Conservation (phyloP, 23 red algal species). For the Agarophyton chilense region DNA sequence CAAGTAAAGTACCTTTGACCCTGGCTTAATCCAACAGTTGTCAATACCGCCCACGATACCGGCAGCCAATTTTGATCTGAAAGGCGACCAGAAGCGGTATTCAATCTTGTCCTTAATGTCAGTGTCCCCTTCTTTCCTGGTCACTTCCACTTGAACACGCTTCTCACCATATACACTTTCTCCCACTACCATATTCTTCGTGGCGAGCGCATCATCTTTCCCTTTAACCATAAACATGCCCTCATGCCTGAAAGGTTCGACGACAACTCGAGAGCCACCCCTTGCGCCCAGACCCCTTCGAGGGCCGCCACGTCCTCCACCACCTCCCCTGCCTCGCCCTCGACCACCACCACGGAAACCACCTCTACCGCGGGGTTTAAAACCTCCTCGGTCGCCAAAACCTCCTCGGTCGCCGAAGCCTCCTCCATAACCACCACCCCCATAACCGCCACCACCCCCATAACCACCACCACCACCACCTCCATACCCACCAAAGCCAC, state of each 20-base stretch:
- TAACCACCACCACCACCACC: slow-evolving; percentile 53
- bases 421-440: slow-evolving; percentile 45
- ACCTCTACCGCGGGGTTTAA: slow-evolving; percentile 71
- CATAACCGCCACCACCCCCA: no score
- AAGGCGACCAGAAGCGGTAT: slow-evolving; percentile 99
- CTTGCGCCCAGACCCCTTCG: slow-evolving; percentile 50
- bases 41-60: slow-evolving; percentile 98
- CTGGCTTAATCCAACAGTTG: slow-evolving; percentile 86
- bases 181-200: slow-evolving; percentile 90
- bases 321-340: slow-evolving; percentile 48
- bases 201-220: slow-evolving; percentile 96
- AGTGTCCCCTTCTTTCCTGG: slow-evolving; percentile 35
- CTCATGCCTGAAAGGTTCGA: slow-evolving; percentile 88
- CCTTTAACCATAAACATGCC: slow-evolving; percentile 93
- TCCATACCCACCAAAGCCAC: slow-evolving; percentile 37
- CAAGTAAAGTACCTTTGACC: slow-evolving; percentile 91
- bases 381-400: slow-evolving; percentile 69
- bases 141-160: slow-evolving; percentile 83
- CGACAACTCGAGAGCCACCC: slow-evolving; percentile 84
- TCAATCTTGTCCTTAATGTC: slow-evolving; percentile 94
- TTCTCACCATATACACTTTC: slow-evolving; percentile 99
- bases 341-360: slow-evolving; percentile 50
- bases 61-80: slow-evolving; percentile 97
- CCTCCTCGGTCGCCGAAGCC: slow-evolving; percentile 58
- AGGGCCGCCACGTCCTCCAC: slow-evolving; percentile 31